Evolutionary conservation across 495 filamentous ascomycete genomes (phyloP).

Genomic region (Hypoxylon intermedium): DNA sequence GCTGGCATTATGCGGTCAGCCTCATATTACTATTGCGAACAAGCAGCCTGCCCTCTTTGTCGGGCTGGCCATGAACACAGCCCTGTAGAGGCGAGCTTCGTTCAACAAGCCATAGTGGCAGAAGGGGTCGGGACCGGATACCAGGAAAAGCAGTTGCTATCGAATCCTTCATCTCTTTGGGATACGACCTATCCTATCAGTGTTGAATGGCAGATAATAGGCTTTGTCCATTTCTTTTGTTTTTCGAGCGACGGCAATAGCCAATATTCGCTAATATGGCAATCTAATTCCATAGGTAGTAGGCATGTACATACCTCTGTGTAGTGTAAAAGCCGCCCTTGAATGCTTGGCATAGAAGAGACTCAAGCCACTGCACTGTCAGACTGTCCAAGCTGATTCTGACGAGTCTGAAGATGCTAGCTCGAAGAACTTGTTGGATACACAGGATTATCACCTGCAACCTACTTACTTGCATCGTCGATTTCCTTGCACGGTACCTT

Average conservation of each 20-base stretch:
- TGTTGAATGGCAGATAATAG: not conserved
- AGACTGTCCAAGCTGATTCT: not conserved
- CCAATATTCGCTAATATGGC: not conserved
- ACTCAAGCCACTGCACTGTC: constrained; percentile 11
- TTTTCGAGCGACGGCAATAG: not conserved
- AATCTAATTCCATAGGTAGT: not conserved
- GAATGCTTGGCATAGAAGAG: not conserved
- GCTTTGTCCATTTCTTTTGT: not conserved
- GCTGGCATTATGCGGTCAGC: constrained; percentile 28
- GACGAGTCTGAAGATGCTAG: not conserved
- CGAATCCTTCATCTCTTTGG: constrained; percentile 9
- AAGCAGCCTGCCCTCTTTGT: constrained; percentile 8
- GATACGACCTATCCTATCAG: too few species aligned
- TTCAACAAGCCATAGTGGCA: constrained; percentile 21
- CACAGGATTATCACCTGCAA: not conserved
- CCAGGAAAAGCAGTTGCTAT: not conserved
- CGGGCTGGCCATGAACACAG: constrained; percentile 21
- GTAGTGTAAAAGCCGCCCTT: too few species aligned
- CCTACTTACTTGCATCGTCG: not conserved
- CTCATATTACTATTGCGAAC: constrained; percentile 21
- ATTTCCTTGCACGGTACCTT: constrained; percentile 14
- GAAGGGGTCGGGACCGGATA: constrained; percentile 2
- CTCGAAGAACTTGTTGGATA: constrained; percentile 9
- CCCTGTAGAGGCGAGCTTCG: constrained; percentile 30
- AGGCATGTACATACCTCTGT: too few species aligned